Evolutionary conservation across 1,284 basidiomycete species (phyloP).

Genomic region (Ceratobasidium sp.): DNA sequence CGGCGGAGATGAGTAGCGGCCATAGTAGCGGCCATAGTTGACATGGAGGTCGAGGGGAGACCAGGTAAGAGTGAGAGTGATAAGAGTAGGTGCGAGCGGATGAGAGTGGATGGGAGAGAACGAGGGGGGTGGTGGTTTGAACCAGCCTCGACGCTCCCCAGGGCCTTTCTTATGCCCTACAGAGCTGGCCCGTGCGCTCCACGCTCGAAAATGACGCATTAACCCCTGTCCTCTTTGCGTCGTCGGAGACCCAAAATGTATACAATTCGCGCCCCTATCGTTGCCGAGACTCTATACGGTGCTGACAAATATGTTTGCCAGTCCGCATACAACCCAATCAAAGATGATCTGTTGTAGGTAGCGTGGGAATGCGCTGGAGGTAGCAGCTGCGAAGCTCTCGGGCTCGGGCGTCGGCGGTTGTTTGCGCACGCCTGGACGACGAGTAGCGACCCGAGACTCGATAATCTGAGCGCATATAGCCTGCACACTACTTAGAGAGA

Average conservation of each 20-base stretch:
- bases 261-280: no score
- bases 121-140: neutral
- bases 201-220: slow-evolving; percentile 1
- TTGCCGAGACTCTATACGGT: neutral
- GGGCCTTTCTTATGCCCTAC: neutral
- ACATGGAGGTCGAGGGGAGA: neutral
- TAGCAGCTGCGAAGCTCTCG: no score
- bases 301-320: neutral
- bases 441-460: no score
- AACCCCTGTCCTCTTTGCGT: neutral
- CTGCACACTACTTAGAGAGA: no score
- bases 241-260: no score
- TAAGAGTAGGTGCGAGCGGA: neutral
- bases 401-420: no score
- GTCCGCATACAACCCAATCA: no score
- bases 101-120: neutral
- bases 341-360: no score
- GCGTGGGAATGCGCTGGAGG: no score
- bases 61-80: neutral
- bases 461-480: no score
- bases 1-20: neutral
- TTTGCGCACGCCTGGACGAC: no score
- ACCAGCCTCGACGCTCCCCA: no score
- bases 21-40: neutral
- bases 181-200: neutral